Evolutionary conservation across 2,329 filamentous ascomycete species (phyloP).

Genomic region (Alternaria consortialis): DNA sequence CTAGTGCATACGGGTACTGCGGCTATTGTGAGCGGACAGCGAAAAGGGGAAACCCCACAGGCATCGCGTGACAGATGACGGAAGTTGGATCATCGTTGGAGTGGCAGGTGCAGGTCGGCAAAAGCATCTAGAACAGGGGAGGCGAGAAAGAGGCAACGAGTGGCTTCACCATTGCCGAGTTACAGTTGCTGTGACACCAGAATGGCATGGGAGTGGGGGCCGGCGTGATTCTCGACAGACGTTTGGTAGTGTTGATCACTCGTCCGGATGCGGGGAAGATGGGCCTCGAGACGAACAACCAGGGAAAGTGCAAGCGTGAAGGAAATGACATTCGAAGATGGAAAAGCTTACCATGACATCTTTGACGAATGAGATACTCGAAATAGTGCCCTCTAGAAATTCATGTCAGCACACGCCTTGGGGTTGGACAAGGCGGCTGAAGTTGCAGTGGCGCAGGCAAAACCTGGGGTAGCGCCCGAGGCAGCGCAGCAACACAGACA

Average conservation of each 20-base stretch:
- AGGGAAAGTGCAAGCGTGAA: constrained; percentile 7
- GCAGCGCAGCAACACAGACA: constrained; percentile 27
- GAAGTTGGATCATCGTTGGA: constrained; percentile 28
- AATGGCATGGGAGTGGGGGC: constrained; percentile 31
- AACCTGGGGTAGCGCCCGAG: constrained; percentile 40
- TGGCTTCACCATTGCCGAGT: constrained; percentile 33
- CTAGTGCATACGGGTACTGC: constrained; percentile 81
- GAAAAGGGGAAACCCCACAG: constrained; percentile 25
- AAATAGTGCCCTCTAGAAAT: constrained; percentile 77
- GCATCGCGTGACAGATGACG: constrained; percentile 43
- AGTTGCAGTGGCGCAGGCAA: constrained; percentile 38
- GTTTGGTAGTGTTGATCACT: constrained; percentile 38
- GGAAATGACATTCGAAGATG: constrained; percentile 25
- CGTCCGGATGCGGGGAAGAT: constrained; percentile 44
- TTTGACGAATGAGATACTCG: constrained; percentile 85
- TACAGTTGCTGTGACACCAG: constrained; percentile 16
- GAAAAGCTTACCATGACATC: constrained; percentile 75
- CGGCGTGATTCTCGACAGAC: constrained; percentile 31
- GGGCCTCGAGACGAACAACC: constrained; percentile 29
- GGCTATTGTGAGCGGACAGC: constrained; percentile 43
- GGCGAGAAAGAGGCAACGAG: constrained; percentile 30
- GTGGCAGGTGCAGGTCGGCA: constrained; percentile 24
- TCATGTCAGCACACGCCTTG: constrained; percentile 36
- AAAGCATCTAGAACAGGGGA: constrained; percentile 21
- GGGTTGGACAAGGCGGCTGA: constrained; percentile 28